A percentile compares a stretch with the other conserved stretches of the same genome.
phyloP scores from a whole-genome alignment of 1,284 basidiomycete species.

The Hemileia vastatrix region DNA sequence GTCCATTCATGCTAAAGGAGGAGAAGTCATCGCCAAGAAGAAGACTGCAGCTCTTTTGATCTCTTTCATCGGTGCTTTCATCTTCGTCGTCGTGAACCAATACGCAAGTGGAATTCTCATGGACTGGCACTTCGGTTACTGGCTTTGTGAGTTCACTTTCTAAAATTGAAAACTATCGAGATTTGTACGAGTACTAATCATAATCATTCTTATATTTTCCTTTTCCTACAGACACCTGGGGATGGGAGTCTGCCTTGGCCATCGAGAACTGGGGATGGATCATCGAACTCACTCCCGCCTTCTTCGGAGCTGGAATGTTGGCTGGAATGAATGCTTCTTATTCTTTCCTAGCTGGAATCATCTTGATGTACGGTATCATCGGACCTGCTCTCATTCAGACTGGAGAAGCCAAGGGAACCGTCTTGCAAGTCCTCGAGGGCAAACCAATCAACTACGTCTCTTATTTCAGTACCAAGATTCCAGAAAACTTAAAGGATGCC shows the following conservation, averaged over 20 bases:
- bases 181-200: too few species aligned
- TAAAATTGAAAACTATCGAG: too few species aligned
- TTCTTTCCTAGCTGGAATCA: constrained; percentile 55
- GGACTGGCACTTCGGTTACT: constrained; percentile 62
- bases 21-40: constrained; percentile 50
- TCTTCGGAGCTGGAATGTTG: constrained; percentile 60
- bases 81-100: constrained; percentile 53
- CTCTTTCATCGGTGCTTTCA: constrained; percentile 51
- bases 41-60: constrained; percentile 53
- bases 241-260: too few species aligned
- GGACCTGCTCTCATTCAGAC: constrained; percentile 54
- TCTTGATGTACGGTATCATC: constrained; percentile 59
- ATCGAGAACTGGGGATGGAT: too few species aligned
- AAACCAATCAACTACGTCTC: constrained; percentile 49
- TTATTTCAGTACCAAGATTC: constrained; percentile 47
- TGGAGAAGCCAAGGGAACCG: constrained; percentile 49
- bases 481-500: too few species aligned
- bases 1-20: constrained; percentile 55
- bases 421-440: too few species aligned
- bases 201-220: too few species aligned
- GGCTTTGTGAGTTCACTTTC: constrained; percentile 54
- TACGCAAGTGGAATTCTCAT: constrained; percentile 57
- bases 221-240: neutral
- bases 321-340: constrained; percentile 58
- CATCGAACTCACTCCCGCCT: constrained; percentile 55